Evolutionary conservation across 106 monocot species (phyloP), one percentile per base, ranked within the genome.

Genomic region (Acorus calamus): DNA sequence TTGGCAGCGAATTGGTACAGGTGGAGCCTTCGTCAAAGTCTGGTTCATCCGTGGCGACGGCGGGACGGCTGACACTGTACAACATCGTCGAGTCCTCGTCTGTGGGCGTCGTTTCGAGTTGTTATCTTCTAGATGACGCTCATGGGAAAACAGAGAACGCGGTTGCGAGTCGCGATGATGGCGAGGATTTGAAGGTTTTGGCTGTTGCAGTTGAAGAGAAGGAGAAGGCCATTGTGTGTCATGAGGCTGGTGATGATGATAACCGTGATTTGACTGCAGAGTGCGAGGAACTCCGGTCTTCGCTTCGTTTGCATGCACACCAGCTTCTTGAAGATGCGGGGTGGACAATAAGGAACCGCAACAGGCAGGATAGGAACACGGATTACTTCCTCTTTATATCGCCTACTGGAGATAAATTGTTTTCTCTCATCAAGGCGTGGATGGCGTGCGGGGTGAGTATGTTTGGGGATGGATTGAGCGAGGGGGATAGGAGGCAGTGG

Each of bases 341-440:
- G 8, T 94, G 84, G 79, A 73, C 53, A 70, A 82, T 86, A 56
- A 76, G 82, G 63, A 56, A 67, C 12, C 86, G 81, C 41, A 76
- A 57, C 61, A 76, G 94, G 47, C 73, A 47, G 52, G 84, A 78
- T 57, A 75, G 84, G 52, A 45, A 11, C 54, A 89, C 66, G 51
- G 50, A 73, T 8, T 72, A 89, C 59, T 73, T 64, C 13, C 69
- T 53, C 66, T 89, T 83, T 50, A 82, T 52, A 65, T 54, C 74
- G 57, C 79, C 77, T 11, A 60, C 69, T 10, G 69, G 53, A 52
- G 81, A 76, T 50, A 62, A 67, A 75, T 57, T 72, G 45, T 66
- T 60, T 62, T 76, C 94, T 7, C 84, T 94, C 14, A 69, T 78
- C 57, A 51, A 58, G 58, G 86, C 94, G 46, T 94, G 94, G 94